Conservation (phyloP, 345 rosid genomes). For the Raphanus raphanistrum region DNA sequence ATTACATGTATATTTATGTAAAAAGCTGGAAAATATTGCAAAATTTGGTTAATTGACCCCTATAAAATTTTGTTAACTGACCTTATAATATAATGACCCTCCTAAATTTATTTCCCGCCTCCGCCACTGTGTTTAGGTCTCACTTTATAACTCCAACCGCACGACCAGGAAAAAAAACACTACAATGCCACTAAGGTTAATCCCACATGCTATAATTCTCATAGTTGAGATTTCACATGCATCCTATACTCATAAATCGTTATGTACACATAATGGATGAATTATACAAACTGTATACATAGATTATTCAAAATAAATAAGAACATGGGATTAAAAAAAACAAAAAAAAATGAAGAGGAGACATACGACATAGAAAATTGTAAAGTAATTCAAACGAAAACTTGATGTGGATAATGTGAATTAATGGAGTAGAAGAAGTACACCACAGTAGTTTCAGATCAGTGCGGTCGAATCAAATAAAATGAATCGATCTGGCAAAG, state of each 20-base stretch:
- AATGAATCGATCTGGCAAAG: neutral
- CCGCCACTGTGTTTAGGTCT: neutral
- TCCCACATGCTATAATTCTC: constrained; percentile 34
- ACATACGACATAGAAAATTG: neutral
- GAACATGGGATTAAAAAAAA: neutral
- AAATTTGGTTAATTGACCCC: no score
- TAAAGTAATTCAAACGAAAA: neutral
- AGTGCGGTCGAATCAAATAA: neutral
- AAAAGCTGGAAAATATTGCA: no score
- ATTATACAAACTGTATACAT: neutral
- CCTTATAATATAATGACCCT: no score
- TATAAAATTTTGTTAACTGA: no score
- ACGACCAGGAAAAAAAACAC: constrained; percentile 14
- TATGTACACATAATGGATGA: neutral
- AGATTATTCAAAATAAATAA: neutral
- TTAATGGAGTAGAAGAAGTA: neutral
- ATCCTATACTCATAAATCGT: constrained; percentile 13
- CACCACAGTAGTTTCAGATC: neutral
- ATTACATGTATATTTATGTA: no score
- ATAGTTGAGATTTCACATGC: constrained; percentile 38
- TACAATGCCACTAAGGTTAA: constrained; percentile 26
- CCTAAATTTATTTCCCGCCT: no score
- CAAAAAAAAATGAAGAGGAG: neutral
- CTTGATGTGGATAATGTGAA: neutral
- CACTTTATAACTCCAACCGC: neutral